A percentile compares a stretch with the other conserved stretches of the same genome.
Evolutionary conservation across 208 protist species (phyloP).

Genomic region (Endotrypanum monterogeii): DNA sequence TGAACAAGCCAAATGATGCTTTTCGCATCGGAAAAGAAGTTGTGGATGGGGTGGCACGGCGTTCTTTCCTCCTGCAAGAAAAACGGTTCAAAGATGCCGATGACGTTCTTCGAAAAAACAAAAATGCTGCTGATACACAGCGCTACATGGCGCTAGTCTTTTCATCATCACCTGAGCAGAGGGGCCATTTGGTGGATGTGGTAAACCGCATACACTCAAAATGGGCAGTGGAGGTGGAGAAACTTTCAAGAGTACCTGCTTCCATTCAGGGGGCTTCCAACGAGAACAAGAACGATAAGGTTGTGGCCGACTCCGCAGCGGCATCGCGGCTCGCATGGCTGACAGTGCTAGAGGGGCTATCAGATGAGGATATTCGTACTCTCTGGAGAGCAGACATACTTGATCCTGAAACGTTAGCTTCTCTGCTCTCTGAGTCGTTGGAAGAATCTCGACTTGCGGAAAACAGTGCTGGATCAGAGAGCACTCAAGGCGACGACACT

Average conservation of each 20-base stretch:
- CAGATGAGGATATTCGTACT: conserved; percentile 46
- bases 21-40: conserved; percentile 69
- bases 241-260: not conserved
- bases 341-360: conserved; percentile 45
- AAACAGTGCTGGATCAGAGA: not conserved
- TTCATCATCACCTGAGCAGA: conserved; percentile 18
- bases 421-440: conserved; percentile 17
- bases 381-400: conserved; percentile 57
- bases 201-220: conserved; percentile 13
- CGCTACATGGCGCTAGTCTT: conserved; percentile 61
- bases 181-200: conserved; percentile 9
- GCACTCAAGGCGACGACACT: not conserved
- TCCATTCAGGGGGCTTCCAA: not conserved
- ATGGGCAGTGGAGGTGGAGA: conserved; percentile 14
- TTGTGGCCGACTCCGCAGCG: not conserved
- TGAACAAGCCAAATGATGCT: conserved; percentile 48
- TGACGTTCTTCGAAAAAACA: conserved; percentile 61
- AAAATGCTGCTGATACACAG: conserved; percentile 38
- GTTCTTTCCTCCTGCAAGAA: conserved; percentile 28
- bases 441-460: not conserved
- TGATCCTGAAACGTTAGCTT: conserved; percentile 39
- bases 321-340: conserved; percentile 50
- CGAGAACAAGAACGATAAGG: not conserved
- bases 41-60: conserved; percentile 40
- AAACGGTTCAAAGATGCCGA: conserved; percentile 58